These are phyloP conservation scores for Fagus sylvatica DNA, from an alignment of 306 rosid species.

Conservation along the genomic window DNA sequence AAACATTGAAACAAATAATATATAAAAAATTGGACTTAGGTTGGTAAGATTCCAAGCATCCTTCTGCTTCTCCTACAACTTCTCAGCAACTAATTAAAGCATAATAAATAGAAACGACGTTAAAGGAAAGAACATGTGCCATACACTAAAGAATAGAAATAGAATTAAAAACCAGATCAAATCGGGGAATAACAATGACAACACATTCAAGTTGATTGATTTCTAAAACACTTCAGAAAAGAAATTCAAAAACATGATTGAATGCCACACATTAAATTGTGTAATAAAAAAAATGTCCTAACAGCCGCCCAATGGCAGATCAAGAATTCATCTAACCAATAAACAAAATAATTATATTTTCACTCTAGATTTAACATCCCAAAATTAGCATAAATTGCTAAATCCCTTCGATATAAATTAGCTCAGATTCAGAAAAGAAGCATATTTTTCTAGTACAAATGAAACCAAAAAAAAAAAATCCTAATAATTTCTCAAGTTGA, in stretches of 20 bases:
- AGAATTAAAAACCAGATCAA: constrained; percentile 1
- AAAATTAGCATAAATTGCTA: background rate
- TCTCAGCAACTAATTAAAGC: constrained; percentile 11
- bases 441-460: background rate
- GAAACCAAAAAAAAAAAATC: background rate
- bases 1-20: constrained; percentile 6
- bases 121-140: constrained; percentile 1
- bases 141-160: background rate
- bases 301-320: constrained; percentile 4
- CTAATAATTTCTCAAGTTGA: background rate
- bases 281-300: background rate
- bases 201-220: background rate
- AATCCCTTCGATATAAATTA: background rate
- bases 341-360: background rate
- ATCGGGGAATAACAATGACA: constrained; percentile 4
- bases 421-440: background rate
- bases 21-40: constrained; percentile 27
- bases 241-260: constrained; percentile 14
- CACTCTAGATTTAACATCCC: background rate
- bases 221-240: constrained; percentile 6
- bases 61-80: constrained; percentile 24
- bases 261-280: background rate
- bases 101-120: background rate
- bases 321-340: background rate
- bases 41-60: constrained; percentile 29